These are phyloP conservation scores for Colletotrichum sp. DNA, from an alignment of 2,329 filamentous ascomycete species.

Conservation along the genomic window DNA sequence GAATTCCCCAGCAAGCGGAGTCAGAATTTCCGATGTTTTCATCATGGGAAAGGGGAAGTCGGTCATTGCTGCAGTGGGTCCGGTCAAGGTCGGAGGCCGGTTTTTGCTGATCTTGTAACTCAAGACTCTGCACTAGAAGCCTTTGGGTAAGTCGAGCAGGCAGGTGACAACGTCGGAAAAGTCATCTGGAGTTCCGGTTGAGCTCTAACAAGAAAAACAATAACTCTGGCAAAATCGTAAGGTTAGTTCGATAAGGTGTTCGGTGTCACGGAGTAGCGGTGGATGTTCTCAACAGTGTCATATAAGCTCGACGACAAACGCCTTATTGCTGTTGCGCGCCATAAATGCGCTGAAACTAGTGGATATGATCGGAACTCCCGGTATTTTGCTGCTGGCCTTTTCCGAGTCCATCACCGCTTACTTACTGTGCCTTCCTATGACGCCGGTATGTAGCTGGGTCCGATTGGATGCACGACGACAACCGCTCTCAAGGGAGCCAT, in stretches of 20 bases:
- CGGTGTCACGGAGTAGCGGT: background rate
- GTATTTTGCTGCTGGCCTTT: background rate
- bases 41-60: background rate
- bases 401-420: background rate
- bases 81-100: background rate
- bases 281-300: background rate
- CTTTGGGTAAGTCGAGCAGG: background rate
- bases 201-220: background rate
- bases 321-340: background rate
- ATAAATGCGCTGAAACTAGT: background rate
- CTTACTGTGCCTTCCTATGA: background rate
- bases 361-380: background rate
- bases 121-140: background rate
- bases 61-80: background rate
- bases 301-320: background rate
- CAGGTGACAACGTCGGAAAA: background rate
- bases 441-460: background rate
- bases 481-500: background rate
- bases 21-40: fast-evolving
- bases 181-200: fast-evolving
- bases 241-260: background rate
- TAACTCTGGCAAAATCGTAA: background rate
- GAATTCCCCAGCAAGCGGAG: background rate
- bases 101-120: background rate
- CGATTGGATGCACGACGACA: background rate